Percentiles rank a stretch among this genome's conserved stretches.
phyloP scores from a whole-genome alignment of 139 green algal species.

The Chlamydomonas schloesseri region DNA sequence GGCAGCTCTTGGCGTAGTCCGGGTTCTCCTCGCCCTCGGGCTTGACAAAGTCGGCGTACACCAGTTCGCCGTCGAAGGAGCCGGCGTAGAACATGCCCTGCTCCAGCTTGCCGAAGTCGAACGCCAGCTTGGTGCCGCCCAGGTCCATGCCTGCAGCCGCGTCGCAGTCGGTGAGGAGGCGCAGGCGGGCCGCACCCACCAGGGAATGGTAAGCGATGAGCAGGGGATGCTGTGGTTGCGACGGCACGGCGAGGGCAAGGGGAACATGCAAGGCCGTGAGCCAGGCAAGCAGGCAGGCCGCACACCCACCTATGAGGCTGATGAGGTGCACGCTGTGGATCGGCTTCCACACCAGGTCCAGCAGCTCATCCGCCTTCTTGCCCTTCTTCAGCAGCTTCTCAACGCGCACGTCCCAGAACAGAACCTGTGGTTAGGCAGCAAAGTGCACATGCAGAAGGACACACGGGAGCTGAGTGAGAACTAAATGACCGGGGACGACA shows the following conservation, averaged over 20 bases:
- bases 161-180: not conserved
- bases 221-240: no score
- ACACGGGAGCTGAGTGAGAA: no score
- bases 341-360: conserved; percentile 80
- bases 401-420: conserved; percentile 90
- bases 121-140: conserved; percentile 60
- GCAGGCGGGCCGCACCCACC: not conserved
- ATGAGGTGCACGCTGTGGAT: conserved; percentile 76
- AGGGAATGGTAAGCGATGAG: no score
- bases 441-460: no score
- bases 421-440: conserved; percentile 48
- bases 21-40: conserved; percentile 74
- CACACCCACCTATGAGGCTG: conserved; percentile 64
- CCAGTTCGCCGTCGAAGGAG: conserved; percentile 78
- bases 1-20: conserved; percentile 66
- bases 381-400: conserved; percentile 76
- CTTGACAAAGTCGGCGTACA: conserved; percentile 68
- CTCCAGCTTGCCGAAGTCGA: conserved; percentile 54
- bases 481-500: no score
- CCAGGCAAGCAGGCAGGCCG: no score
- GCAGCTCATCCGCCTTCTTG: conserved; percentile 61
- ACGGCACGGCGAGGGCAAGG: no score
- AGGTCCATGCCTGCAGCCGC: conserved; percentile 70
- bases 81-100: conserved; percentile 68
- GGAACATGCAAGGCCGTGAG: no score